Evolutionary conservation across 441 rosid genomes (phyloP), one percentile per base, ranked within the genome.

Genomic region (Pelargonium myrrhifolium): DNA sequence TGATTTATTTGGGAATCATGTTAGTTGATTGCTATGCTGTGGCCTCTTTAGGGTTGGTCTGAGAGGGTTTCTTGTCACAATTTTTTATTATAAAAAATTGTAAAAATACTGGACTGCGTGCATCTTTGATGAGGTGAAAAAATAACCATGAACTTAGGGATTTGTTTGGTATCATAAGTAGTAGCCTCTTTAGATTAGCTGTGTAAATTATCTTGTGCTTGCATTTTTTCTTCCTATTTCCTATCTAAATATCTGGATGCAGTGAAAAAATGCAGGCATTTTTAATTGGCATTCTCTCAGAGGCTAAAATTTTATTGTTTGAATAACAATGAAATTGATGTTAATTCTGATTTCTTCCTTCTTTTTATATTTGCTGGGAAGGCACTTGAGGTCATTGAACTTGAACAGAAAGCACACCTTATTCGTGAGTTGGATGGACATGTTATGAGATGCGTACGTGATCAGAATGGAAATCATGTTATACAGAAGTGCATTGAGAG

Each of bases 361-460:
- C 0, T 9, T 22, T 59, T 22, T 9, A 24, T 60, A 18, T 74
- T 17, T 64, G 60, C 31, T 68, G 64, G 70, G 62, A 76, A 95
- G 99, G 99, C 99, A 14, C 92, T 92, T 71, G 98, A 95, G 79
- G 98, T 88, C 80, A 90, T 92, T 73, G 99, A 95, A 72, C 85
- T 80, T 74, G 95, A 92, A 78, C 96, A 92, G 78, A 95, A 89
- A 82, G 79, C 79, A 22, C 82, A 71, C 68, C 85, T 95, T 40
- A 89, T 87, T 63, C 83, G 73, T 70, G 98, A 95, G 84, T 94
- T 95, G 43, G 96, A 95, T 72, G 96, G 97, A 59, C 87, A 95
- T 72, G 89, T 92, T 74, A 80, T 87, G 90, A 84, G 80, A 83
- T 95, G 99, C 68, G 98, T 95, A 37, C 87, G 85, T 73, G 99